phyloP scores from a whole-genome alignment of 2,329 filamentous ascomycete species.

The Sphaerulina populicola region DNA sequence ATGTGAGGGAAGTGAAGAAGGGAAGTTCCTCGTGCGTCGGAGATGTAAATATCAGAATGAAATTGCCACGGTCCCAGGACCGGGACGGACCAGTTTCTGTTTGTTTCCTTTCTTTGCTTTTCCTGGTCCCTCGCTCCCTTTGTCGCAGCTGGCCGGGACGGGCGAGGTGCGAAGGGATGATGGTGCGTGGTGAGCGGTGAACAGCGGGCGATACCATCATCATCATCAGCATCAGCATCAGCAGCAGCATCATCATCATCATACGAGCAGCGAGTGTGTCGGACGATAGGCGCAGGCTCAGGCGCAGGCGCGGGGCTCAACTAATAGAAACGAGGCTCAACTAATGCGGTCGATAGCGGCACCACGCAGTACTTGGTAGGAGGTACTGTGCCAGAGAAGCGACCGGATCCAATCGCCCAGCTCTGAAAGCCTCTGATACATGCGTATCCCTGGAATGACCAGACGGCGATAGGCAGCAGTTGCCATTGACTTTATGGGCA shows the following conservation, averaged over 20 bases:
- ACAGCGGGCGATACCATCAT: background rate
- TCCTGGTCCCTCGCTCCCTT: no score
- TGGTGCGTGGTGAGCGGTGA: constrained; percentile 4
- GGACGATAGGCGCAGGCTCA: constrained; percentile 6
- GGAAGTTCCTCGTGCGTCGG: constrained; percentile 2
- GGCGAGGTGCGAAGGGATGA: background rate
- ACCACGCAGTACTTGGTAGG: background rate
- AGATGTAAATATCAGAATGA: background rate
- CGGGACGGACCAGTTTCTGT: background rate
- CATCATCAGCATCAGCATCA: no score
- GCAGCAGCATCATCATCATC: no score
- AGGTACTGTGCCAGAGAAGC: background rate
- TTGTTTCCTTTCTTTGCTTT: background rate
- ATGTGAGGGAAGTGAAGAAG: constrained; percentile 7
- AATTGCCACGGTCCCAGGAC: background rate
- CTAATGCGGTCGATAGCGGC: constrained; percentile 2
- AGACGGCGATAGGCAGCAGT: constrained; percentile 5
- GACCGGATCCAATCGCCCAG: background rate
- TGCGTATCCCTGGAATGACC: constrained; percentile 1
- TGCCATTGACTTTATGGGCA: constrained; percentile 1
- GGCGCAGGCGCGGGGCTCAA: no score
- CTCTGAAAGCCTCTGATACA: background rate
- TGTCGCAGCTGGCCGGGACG: no score
- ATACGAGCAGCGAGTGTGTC: background rate
- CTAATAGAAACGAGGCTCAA: constrained; percentile 12